Evolutionary conservation across 2,329 filamentous ascomycete genomes (phyloP), one percentile per base, ranked within the genome.

Genomic region (Arthrobotrys megalospora): DNA sequence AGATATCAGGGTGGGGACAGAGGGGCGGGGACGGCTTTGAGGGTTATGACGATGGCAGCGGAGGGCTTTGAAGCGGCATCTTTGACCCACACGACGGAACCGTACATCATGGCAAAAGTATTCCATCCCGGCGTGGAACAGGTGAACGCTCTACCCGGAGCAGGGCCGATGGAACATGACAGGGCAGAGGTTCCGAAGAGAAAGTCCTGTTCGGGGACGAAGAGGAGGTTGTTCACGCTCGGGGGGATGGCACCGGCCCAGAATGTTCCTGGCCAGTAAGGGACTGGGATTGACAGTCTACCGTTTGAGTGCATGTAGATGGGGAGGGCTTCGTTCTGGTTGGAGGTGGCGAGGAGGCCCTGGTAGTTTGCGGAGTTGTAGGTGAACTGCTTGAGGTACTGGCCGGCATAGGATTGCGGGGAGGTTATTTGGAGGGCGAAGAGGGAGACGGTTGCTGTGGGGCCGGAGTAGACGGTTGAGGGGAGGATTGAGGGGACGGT

Each of bases 341-440:
- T 24, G 0, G 69, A 28, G 47, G 62, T 73, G 24, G 43, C 16
- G 14, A 6, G 34, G 8, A 14, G 58, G 16, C 12, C 12, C 24
- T 36, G 8, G 14, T 6, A n/a, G 60, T 60, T 8, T 58, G 50
- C 1, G 36, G 28, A 1, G 38, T 38, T 28, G 62, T 66, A 73
- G 4, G 36, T 14, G 16, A 52, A 55, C 4, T 21, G 19, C 38
- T 38, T 52, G 16, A 73, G 50, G 38, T 50, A 73, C 19, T 52
- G 69, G 50, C 36, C 36, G n/a, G 43, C 50, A 34, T 50, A 73
- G 14, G 5, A 5, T 36, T 41, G 58, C 5, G 69, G 60, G 28
- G 47, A 28, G 41, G 50, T 62, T 16, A 73, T 28, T 34, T 73
- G 58, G 38, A 73, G 60, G 47, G 60, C 60, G 19, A 73, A 73